These are phyloP conservation scores for Leccinum olivaceoglutinosum DNA, from an alignment of 1,284 basidiomycete genomes.

Conservation along the genomic window DNA sequence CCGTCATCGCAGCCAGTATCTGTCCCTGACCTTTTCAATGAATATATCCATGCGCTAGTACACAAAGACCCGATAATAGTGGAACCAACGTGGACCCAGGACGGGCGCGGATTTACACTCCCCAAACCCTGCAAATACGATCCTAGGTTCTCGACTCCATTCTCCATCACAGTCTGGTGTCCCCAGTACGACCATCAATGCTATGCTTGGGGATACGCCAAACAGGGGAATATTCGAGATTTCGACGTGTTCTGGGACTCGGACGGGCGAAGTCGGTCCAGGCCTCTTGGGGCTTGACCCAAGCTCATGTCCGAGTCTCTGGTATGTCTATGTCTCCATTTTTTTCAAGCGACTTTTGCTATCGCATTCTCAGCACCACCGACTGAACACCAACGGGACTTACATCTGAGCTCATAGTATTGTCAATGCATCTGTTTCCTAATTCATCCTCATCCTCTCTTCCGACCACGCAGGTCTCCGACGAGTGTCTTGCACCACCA, in stretches of 20 bases:
- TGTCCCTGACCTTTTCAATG: not conserved
- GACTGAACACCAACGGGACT: constrained; percentile 54
- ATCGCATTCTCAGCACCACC: constrained; percentile 33
- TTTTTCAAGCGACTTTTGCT: not conserved
- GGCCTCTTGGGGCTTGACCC: not conserved
- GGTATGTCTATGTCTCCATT: constrained; percentile 29
- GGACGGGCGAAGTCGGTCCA: no score
- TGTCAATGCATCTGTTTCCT: constrained; percentile 16
- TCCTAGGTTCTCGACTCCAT: not conserved
- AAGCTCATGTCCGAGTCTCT: constrained; percentile 28
- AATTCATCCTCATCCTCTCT: constrained; percentile 22
- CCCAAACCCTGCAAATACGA: not conserved
- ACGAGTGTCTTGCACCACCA: constrained; percentile 57
- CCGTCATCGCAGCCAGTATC: not conserved
- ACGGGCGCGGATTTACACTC: not conserved
- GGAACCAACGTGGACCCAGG: not conserved
- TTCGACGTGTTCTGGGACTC: constrained; percentile 36
- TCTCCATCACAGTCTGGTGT: constrained; percentile 19
- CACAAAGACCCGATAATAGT: not conserved
- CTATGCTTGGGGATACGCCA: constrained; percentile 47
- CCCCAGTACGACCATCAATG: constrained; percentile 38
- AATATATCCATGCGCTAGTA: not conserved
- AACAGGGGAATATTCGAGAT: constrained; percentile 38
- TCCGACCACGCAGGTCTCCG: constrained; percentile 38
- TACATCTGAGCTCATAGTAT: constrained; percentile 58